Evolutionary conservation across 2,329 filamentous ascomycete genomes (phyloP).

Genomic region (Lecanoromycetidae sp.): DNA sequence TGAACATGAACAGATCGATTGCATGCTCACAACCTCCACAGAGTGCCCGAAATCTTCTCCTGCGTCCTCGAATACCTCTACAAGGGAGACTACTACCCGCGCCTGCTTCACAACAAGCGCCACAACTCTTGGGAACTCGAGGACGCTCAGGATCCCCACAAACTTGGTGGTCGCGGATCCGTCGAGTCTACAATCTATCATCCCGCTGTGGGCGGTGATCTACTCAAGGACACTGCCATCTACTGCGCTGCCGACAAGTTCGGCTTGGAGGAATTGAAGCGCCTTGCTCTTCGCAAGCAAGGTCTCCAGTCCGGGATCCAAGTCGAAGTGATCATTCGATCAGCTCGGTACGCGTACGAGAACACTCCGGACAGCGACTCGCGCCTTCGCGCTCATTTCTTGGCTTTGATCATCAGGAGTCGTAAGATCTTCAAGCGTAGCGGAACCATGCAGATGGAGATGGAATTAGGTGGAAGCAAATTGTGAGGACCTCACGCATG

Average conservation of each 20-base stretch:
- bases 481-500: constrained; percentile 39
- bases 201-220: constrained; percentile 61
- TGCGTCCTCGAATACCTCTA: constrained; percentile 93
- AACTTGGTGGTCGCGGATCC: constrained; percentile 47
- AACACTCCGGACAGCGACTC: constrained; percentile 90
- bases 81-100: constrained; percentile 91
- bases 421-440: constrained; percentile 96
- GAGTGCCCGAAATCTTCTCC: constrained; percentile 87
- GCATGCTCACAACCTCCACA: constrained; percentile 35
- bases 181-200: constrained; percentile 70
- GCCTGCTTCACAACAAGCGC: constrained; percentile 74
- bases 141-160: constrained; percentile 46
- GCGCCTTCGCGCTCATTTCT: constrained; percentile 87
- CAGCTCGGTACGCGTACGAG: constrained; percentile 88
- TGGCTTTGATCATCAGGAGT: constrained; percentile 93
- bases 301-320: constrained; percentile 87
- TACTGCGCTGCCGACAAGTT: constrained; percentile 90
- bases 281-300: constrained; percentile 83
- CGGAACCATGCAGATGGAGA: constrained; percentile 97
- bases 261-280: constrained; percentile 84
- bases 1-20: neutral
- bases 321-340: constrained; percentile 79
- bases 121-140: constrained; percentile 84
- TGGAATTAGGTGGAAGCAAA: constrained; percentile 82
- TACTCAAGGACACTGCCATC: constrained; percentile 78